Conservation (phyloP, 768 basidiomycete species). For the Pholiota microspora region DNA sequence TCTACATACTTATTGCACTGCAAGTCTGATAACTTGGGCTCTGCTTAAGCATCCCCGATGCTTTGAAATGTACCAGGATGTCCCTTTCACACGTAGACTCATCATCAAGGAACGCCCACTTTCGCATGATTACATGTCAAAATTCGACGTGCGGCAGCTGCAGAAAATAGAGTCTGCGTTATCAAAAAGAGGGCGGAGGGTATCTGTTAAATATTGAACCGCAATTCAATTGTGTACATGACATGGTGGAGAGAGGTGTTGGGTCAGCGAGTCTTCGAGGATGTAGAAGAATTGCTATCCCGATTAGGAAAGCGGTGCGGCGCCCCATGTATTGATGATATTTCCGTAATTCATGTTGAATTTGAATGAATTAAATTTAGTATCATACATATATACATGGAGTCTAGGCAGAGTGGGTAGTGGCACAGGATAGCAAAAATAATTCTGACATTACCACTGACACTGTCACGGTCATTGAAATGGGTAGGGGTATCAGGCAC, state of each 20-base stretch:
- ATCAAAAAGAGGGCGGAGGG: no score
- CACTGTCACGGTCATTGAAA: background rate
- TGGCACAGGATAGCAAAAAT: slow-evolving; percentile 14
- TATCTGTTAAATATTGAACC: no score
- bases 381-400: slow-evolving; percentile 5
- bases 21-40: no score
- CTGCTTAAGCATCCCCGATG: no score
- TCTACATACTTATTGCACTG: no score
- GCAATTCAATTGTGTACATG: no score
- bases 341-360: background rate
- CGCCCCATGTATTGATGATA: background rate
- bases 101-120: background rate
- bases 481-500: slow-evolving; percentile 1
- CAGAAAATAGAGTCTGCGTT: background rate
- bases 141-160: background rate
- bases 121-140: background rate
- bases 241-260: no score
- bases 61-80: no score
- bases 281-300: background rate
- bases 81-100: background rate
- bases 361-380: slow-evolving; percentile 1
- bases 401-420: slow-evolving; percentile 1
- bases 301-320: background rate
- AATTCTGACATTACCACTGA: background rate
- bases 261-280: no score